A percentile compares a stretch with the other conserved stretches of the same genome.
Conservation (phyloP, 768 basidiomycete genomes). For the Suillus americanus region DNA sequence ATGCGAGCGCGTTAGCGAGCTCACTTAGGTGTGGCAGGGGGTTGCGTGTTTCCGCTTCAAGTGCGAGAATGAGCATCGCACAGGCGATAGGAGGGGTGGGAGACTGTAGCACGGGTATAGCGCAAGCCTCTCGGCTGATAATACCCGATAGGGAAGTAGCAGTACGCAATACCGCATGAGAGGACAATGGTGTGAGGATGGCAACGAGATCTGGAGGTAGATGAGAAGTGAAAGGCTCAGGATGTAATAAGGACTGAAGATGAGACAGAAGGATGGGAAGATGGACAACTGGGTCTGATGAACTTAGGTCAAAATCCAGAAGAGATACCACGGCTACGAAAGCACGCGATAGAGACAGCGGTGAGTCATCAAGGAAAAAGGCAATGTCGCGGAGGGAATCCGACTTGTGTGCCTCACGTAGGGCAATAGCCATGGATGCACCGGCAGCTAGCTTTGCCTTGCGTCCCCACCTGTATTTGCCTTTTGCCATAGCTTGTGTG, state of each 20-base stretch:
- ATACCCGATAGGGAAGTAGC: conserved; percentile 46
- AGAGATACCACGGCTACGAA: conserved; percentile 52
- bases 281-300: conserved; percentile 59
- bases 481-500: conserved; percentile 60
- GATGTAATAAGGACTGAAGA: conserved; percentile 41
- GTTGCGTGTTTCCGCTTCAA: conserved; percentile 64
- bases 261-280: conserved; percentile 57
- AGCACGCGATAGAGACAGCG: conserved; percentile 50
- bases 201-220: conserved; percentile 34
- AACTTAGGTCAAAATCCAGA: conserved; percentile 52
- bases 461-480: conserved; percentile 70
- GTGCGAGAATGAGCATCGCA: conserved; percentile 64
- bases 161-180: conserved; percentile 40
- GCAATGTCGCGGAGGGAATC: conserved; percentile 72
- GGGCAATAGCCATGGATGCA: conserved; percentile 65
- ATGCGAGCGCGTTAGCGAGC: conserved; percentile 58
- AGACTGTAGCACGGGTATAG: conserved; percentile 39
- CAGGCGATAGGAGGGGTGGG: conserved; percentile 56
- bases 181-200: conserved; percentile 39
- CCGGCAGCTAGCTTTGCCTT: conserved; percentile 69
- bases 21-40: conserved; percentile 53
- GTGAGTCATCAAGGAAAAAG: conserved; percentile 56
- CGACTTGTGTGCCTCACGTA: conserved; percentile 69
- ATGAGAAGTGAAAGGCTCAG: conserved; percentile 24
- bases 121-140: conserved; percentile 40